These are phyloP conservation scores for Alternaria arbusti DNA, from an alignment of 2,329 filamentous ascomycete species.

Conservation along the genomic window DNA sequence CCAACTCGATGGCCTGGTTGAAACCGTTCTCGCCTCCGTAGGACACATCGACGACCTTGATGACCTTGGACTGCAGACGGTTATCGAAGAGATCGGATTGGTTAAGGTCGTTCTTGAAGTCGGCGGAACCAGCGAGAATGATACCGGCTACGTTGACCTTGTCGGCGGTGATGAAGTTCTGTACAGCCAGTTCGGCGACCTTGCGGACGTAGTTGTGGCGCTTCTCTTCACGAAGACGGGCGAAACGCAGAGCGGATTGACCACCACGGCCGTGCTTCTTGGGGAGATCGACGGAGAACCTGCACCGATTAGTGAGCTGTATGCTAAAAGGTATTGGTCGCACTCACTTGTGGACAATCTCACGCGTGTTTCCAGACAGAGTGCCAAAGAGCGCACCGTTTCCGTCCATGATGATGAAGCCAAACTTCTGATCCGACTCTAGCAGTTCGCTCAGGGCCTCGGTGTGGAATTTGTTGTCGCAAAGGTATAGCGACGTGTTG, in stretches of 20 bases:
- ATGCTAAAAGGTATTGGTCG: not conserved
- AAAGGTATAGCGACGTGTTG: slow-evolving; percentile 98
- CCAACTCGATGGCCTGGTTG: slow-evolving; percentile 97
- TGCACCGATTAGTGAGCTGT: slow-evolving; percentile 2
- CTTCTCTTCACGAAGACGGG: slow-evolving; percentile 98
- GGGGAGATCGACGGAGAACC: slow-evolving; percentile 92
- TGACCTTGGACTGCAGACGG: slow-evolving; percentile 91
- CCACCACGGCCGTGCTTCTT: slow-evolving; percentile 99
- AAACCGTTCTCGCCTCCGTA: slow-evolving; percentile 99
- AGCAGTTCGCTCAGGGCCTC: slow-evolving; percentile 96
- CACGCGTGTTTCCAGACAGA: slow-evolving; percentile 94
- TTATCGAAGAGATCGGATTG: slow-evolving; percentile 96
- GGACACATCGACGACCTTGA: slow-evolving; percentile 98
- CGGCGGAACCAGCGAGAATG: slow-evolving; percentile 94
- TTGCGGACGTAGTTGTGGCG: slow-evolving; percentile 99
- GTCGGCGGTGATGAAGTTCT: slow-evolving; percentile 98
- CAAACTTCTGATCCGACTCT: slow-evolving; percentile 98
- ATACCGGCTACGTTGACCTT: slow-evolving; percentile 97
- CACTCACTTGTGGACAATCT: slow-evolving; percentile 82
- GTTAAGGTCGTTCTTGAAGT: slow-evolving; percentile 99
- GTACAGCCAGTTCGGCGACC: slow-evolving; percentile 95
- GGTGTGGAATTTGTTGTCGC: slow-evolving; percentile 99
- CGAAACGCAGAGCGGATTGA: slow-evolving; percentile 98
- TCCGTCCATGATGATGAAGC: slow-evolving; percentile 99
- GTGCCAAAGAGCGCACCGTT: slow-evolving; percentile 98